Evolutionary conservation across 306 rosid genomes (phyloP).

Genomic region (Trichosanthes cucumerina): DNA sequence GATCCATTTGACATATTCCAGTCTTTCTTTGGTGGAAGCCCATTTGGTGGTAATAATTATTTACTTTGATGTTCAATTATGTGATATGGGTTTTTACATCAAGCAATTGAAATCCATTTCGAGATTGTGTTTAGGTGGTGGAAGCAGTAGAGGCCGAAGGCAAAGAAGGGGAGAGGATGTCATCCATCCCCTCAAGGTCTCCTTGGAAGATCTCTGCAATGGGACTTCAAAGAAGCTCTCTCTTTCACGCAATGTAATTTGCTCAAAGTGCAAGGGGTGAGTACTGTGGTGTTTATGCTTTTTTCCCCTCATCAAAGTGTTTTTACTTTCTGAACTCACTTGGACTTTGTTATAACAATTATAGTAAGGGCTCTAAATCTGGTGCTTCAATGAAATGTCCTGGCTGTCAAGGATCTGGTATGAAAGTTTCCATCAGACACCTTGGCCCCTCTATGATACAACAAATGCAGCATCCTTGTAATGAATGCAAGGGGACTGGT

Average conservation of each 20-base stretch:
- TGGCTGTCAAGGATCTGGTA: slow-evolving; percentile 93
- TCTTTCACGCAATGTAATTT: slow-evolving; percentile 70
- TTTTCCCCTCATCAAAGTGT: not conserved
- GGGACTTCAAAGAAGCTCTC: slow-evolving; percentile 94
- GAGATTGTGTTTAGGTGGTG: slow-evolving; percentile 37
- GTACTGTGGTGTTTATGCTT: slow-evolving; percentile 11
- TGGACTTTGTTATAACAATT: not conserved
- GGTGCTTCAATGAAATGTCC: slow-evolving; percentile 84
- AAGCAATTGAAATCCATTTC: not conserved
- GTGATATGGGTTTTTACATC: not conserved
- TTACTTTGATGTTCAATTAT: not conserved
- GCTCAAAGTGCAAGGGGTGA: slow-evolving; percentile 86
- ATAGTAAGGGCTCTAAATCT: slow-evolving; percentile 90
- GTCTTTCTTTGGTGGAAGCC: slow-evolving; percentile 85
- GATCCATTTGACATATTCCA: slow-evolving; percentile 92
- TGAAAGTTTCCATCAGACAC: slow-evolving; percentile 87
- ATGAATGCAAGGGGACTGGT: slow-evolving; percentile 92
- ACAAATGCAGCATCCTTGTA: slow-evolving; percentile 96
- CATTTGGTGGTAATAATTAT: slow-evolving; percentile 55
- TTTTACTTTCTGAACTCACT: not conserved
- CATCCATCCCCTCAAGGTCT: slow-evolving; percentile 82
- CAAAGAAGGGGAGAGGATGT: slow-evolving; percentile 98
- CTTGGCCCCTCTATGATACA: slow-evolving; percentile 96
- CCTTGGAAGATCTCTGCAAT: slow-evolving; percentile 70
- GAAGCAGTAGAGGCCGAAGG: slow-evolving; percentile 81